These are phyloP conservation scores for Knoxia roxburghii DNA, from an alignment of 257 asterid genomes.

Conservation along the genomic window DNA sequence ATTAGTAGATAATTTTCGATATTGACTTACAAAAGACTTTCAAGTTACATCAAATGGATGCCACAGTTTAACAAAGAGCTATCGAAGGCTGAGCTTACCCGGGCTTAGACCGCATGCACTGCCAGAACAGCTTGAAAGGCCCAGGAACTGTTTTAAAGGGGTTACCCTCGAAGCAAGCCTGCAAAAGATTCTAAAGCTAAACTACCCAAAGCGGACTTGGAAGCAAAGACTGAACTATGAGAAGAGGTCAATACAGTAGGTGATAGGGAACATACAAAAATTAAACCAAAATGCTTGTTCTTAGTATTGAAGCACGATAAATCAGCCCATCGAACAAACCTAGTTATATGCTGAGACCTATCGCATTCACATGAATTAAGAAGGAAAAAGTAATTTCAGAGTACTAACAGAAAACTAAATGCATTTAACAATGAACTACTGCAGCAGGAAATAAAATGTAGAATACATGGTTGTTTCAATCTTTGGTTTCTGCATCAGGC, in stretches of 20 bases:
- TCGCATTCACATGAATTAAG: neutral
- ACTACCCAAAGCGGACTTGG: neutral
- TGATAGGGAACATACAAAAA: neutral
- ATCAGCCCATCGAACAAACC: neutral
- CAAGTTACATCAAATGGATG: neutral
- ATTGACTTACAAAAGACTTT: neutral
- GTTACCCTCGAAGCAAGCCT: constrained; percentile 97
- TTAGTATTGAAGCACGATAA: neutral
- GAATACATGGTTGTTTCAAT: neutral
- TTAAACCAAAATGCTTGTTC: neutral
- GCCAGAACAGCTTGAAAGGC: constrained; percentile 86
- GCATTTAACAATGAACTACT: neutral
- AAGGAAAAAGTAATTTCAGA: neutral
- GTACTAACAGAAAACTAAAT: too few species aligned
- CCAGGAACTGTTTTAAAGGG: constrained; percentile 96
- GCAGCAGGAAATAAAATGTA: neutral
- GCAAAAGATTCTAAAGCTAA: neutral
- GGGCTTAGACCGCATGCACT: constrained; percentile 92
- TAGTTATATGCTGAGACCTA: neutral
- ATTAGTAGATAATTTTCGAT: neutral
- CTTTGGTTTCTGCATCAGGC: neutral
- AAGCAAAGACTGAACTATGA: too few species aligned
- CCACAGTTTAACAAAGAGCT: neutral
- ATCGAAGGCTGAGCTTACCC: constrained; percentile 47
- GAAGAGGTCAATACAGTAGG: too few species aligned